These are phyloP conservation scores for Fusarium transvaalense DNA, from an alignment of 2,329 filamentous ascomycete species.

Conservation along the genomic window DNA sequence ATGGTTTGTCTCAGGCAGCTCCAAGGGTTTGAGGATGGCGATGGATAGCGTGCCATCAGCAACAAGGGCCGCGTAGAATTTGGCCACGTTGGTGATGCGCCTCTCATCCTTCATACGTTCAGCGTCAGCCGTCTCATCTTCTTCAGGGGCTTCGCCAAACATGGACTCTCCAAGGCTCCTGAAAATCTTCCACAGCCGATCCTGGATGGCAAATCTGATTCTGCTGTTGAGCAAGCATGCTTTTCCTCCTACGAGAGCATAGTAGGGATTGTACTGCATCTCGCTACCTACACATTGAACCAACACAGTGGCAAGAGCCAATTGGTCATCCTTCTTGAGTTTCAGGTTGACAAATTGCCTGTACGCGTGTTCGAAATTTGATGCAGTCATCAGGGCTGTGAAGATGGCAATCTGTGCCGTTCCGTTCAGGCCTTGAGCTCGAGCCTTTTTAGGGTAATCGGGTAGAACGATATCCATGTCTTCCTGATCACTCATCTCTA, in stretches of 20 bases:
- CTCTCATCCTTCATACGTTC: constrained; percentile 62
- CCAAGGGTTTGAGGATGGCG: constrained; percentile 74
- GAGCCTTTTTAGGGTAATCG: constrained; percentile 79
- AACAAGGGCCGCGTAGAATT: constrained; percentile 66
- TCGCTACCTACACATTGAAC: constrained; percentile 89
- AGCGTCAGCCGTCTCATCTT: constrained; percentile 65
- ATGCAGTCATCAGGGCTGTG: constrained; percentile 86
- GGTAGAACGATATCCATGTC: constrained; percentile 66
- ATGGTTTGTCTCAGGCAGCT: constrained; percentile 80
- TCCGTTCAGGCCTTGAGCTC: constrained; percentile 87
- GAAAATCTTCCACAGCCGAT: constrained; percentile 88
- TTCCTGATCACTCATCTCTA: constrained; percentile 56
- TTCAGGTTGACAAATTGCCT: constrained; percentile 82
- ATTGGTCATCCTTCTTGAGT: constrained; percentile 86
- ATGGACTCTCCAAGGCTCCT: constrained; percentile 85
- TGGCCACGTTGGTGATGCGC: constrained; percentile 66
- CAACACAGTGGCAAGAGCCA: constrained; percentile 88
- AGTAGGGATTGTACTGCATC: constrained; percentile 90
- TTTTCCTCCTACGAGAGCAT: constrained; percentile 84
- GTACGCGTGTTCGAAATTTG: constrained; percentile 86
- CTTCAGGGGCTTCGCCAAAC: constrained; percentile 73
- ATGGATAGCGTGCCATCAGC: constrained; percentile 61
- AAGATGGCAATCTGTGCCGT: constrained; percentile 92
- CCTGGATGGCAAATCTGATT: constrained; percentile 87
- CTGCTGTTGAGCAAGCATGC: constrained; percentile 78